Percentiles rank a stretch among this genome's conserved stretches.
phyloP scores from a whole-genome alignment of 371 early-diverging fungal species.

The Actinomortierella ambigua region DNA sequence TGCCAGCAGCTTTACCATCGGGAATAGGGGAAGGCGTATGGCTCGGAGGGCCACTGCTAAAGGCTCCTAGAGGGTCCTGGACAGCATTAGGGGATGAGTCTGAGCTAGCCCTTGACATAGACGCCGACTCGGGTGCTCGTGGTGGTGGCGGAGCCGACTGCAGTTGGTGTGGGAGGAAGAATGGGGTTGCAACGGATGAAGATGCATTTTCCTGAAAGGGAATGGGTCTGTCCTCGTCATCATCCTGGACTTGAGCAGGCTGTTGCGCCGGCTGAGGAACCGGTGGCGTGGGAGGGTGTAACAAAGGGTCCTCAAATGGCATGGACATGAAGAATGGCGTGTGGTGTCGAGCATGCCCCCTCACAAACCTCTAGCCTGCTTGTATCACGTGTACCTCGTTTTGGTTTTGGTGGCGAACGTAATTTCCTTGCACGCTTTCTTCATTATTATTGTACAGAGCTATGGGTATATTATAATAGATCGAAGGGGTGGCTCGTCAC shows the following conservation, averaged over 20 bases:
- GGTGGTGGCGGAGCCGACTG: slow-evolving; percentile 5
- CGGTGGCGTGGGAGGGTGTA: slow-evolving; percentile 39
- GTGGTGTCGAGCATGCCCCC: too few species aligned
- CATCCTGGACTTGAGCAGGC: slow-evolving; percentile 2
- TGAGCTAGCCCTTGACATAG: neutral
- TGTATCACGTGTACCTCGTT: too few species aligned
- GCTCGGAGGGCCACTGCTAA: slow-evolving; percentile 19
- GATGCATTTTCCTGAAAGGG: slow-evolving; percentile 25
- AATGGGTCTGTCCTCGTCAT: slow-evolving; percentile 34
- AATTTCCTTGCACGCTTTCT: too few species aligned
- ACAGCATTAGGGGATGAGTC: neutral
- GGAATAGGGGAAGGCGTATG: slow-evolving; percentile 8
- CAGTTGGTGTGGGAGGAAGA: slow-evolving; percentile 18
- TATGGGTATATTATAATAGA: too few species aligned
- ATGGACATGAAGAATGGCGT: slow-evolving; percentile 35
- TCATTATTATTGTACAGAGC: too few species aligned
- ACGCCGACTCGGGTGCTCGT: neutral
- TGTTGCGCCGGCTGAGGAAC: neutral
- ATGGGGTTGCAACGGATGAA: slow-evolving; percentile 12
- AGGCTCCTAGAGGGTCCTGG: slow-evolving; percentile 3
- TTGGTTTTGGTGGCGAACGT: too few species aligned
- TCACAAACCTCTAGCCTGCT: too few species aligned
- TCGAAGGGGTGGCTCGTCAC: too few species aligned
- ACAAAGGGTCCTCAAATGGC: slow-evolving; percentile 41
- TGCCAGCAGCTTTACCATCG: neutral